Evolutionary conservation across 2,329 filamentous ascomycete genomes (phyloP), one percentile per base, ranked within the genome.

Genomic region (Aspergillus sp.): DNA sequence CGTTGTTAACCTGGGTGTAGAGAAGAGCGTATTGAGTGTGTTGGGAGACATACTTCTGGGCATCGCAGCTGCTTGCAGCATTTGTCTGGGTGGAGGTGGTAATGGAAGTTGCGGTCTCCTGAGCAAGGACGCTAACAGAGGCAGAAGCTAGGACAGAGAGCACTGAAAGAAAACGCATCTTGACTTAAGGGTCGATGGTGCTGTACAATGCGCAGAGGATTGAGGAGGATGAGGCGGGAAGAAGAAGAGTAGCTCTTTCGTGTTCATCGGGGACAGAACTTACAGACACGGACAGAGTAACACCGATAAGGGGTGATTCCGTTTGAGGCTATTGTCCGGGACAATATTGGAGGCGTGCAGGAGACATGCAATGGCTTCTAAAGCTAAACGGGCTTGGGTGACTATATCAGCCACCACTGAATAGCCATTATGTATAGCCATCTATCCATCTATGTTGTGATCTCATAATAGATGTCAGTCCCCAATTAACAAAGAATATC

Each of bases 111-210:
- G 11, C 50, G 26, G 36, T 48, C 24, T 43, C 52, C 30, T 49
- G 32, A 6, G 56, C 59, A 5, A 51, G 48, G 26, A 56, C 50
- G 41, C 51, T 32, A 17, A 48, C 39, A 38, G 56, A 53, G 13
- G 50, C 20, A 15, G 53, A 11, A 12, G 53, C 24, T 26, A 61
- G 53, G 26, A 57, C 34, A 18, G 53, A 42, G 34, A 56, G 13
- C n/a, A 59, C 8, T 18, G 45, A 38, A 22, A 49, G 30, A 30
- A 61, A 24, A 41, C 45, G 49, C 56, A 61, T 61, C 18, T 56
- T 51, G 49, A 17, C 36, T 44, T 34, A 12, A 34, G 8, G 32
- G 17, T 15, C 42, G 44, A 2, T 5, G 12, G 34, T 36, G 4
- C 26, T 9, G 26, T 11, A 30, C 26, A 9, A 4, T 30, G 26